Base-by-base conservation (phyloP, 768 basidiomycete species). In the Pleurotus tuoliensis region DNA sequence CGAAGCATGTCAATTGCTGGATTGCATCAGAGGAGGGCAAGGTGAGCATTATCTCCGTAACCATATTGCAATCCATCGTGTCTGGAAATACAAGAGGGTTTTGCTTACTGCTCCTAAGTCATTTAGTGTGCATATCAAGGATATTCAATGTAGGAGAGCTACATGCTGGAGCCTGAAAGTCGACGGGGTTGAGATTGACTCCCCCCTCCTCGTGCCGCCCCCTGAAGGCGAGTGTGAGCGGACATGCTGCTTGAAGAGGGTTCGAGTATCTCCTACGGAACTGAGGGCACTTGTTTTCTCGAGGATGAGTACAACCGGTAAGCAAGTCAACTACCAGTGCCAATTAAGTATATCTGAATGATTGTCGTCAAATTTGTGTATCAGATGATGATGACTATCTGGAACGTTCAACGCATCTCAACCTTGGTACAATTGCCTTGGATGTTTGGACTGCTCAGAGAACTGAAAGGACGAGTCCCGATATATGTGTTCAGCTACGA, bases 11-110 rank as follows among this genome's bases (percentile, higher is more conserved):
- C 0, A 61, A 65, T 7, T 70, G 69, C 51, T 72, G 69, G 69
- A 65, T 73, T 34, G 61, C 66, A 5, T 69, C 68, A 9, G 61
- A 67, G 52, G 53, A 60, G 6, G 60, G 59, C 22, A 67, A 68
- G 57, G 68, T 68, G 2, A 20, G 64, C 53, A 44, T 22, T 34
- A 34, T 34, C 30, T 34, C 30, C 8, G 11, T 34, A 11, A 34
- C 30, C 11, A 9, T 34, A 11, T 34, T 34, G 9, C 30, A 9
- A 34, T 34, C 30, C 5, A 25, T 25, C 24, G 24, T 25, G 24
- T 34, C 30, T 11, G 30, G 30, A 34, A 34, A 34, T 5, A 5
- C 41, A 44, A 16, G 41, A n/a, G 41, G 41, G 11, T 44, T 44
- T 22, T 44, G 41, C n/a, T 22, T 16, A n/a, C 20, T 15, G 16